Conservation (phyloP, 768 basidiomycete genomes). For the Mycena capillaripes region DNA sequence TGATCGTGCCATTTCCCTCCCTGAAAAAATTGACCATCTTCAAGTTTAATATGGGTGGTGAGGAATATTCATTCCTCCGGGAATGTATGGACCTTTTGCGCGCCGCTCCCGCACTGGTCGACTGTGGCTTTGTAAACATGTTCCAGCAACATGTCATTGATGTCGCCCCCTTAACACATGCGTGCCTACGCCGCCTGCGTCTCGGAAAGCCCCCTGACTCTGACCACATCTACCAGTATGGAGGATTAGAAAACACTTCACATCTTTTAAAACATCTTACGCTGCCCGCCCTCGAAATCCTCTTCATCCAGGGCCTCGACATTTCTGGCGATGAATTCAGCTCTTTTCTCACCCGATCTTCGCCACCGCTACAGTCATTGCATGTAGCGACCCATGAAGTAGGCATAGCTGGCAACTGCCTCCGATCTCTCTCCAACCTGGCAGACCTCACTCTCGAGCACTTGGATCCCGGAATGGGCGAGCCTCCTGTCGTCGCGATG, state of each 20-base stretch:
- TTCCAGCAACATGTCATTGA: not conserved
- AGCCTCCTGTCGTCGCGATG: not conserved
- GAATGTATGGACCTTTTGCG: not conserved
- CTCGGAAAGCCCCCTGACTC: not conserved
- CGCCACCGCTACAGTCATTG: not conserved
- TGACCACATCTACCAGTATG: too few relatives aligned
- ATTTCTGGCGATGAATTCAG: not conserved
- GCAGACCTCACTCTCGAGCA: not conserved
- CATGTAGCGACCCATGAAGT: not conserved
- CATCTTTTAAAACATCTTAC: not conserved
- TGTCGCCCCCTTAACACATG: not conserved
- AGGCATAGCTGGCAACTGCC: not conserved
- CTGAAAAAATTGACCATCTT: not conserved
- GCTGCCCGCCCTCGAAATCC: slow-evolving; percentile 1
- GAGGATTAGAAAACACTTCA: too few relatives aligned
- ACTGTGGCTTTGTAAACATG: not conserved
- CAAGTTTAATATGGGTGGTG: not conserved
- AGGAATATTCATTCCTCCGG: not conserved
- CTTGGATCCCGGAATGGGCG: too few relatives aligned
- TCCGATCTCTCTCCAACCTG: not conserved
- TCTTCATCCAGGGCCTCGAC: not conserved
- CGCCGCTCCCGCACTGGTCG: not conserved
- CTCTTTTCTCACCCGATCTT: slow-evolving; percentile 6
- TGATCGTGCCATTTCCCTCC: not conserved
- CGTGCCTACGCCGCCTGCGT: not conserved